Base-by-base conservation (phyloP, 2,329 filamentous ascomycete species). In the Diaporthe nobilis region DNA sequence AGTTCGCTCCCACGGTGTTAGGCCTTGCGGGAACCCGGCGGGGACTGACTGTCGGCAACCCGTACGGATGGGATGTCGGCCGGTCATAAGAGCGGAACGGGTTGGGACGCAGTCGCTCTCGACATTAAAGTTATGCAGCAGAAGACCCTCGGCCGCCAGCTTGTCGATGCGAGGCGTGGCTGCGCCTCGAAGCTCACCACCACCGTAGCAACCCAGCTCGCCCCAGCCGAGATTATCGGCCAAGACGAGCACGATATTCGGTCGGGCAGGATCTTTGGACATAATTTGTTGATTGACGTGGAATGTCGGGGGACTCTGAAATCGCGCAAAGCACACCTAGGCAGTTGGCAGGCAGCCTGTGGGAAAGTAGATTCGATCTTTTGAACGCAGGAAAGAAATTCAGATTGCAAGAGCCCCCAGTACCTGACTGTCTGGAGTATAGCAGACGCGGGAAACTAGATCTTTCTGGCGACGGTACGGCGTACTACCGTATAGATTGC, bases 181-280 rank as follows among this genome's bases (percentile, higher is more conserved):
- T 4, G 82, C 82, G 7, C 83, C 83, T 1, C 82, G 81, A 4
- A 84, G 78, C 3, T 77, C 57, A 1, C 83, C 82, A 10, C 82
- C 82, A 1, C 83, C 82, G 51, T 84, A 83, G 57, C 81, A 83
- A 1, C 81, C 82, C 5, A 84, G 78, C 63, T 84, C 83, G 20
- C 83, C 83, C 83, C 82, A 84, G 73, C 82, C 83, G 15, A 84
- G 81, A 71, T 84, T 84, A 53, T 84, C 83, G n/a, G 83, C 83
- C 0, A 84, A 76, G 73, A 81, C 79, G n/a, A 84, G 80, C 2
- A 82, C 78, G 47, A 84, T 75, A 20, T 84, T 84, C 9, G 82
- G 82, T 37, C 77, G 77, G 49, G 58, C 61, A 2, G 77, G 75
- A 42, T 81, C 78, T 13, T 49, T 75, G 8, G 80, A 80, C 79